These are phyloP conservation scores for Malus fusca DNA, from an alignment of 306 rosid species.

Conservation along the genomic window DNA sequence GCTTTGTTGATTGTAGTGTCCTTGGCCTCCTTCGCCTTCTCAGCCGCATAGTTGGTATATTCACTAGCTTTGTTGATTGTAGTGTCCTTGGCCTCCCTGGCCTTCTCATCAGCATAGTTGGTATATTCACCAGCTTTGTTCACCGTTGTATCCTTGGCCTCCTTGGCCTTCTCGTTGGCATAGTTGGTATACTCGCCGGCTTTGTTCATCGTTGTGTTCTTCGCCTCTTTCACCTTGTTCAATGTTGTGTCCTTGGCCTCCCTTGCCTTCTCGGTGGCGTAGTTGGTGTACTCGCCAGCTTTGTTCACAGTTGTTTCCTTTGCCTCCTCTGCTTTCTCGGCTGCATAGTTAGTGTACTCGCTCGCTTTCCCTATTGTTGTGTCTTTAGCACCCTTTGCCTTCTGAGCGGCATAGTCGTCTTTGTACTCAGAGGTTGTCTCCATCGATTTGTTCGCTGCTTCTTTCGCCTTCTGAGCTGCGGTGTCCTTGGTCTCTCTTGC, in stretches of 20 bases:
- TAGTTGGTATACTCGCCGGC: neutral
- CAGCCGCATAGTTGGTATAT: conserved; percentile 24
- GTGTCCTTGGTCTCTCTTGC: neutral
- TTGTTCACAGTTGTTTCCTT: conserved; percentile 15
- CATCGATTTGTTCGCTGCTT: neutral
- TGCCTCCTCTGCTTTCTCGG: conserved; percentile 32
- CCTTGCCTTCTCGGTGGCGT: conserved; percentile 40
- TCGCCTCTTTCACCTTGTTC: conserved; percentile 24
- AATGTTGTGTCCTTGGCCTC: conserved; percentile 15
- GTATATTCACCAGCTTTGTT: conserved; percentile 9
- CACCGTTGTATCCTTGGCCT: conserved; percentile 6
- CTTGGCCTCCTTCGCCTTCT: conserved; percentile 30
- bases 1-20: conserved; percentile 19
- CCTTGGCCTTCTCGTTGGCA: conserved; percentile 32
- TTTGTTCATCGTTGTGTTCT: neutral
- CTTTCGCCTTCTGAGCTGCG: conserved; percentile 1
- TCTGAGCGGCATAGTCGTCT: neutral
- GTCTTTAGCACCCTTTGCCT: neutral
- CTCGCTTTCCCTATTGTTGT: neutral
- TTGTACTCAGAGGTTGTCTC: conserved; percentile 3
- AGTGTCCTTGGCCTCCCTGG: conserved; percentile 14
- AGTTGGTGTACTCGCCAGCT: conserved; percentile 6
- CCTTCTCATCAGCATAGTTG: conserved; percentile 40
- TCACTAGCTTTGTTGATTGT: conserved; percentile 9
- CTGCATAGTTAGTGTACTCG: neutral